Evolutionary conservation across 768 basidiomycete species (phyloP), one percentile per base, ranked within the genome.

Genomic region (button mushroom (Agaricus bisporus)): DNA sequence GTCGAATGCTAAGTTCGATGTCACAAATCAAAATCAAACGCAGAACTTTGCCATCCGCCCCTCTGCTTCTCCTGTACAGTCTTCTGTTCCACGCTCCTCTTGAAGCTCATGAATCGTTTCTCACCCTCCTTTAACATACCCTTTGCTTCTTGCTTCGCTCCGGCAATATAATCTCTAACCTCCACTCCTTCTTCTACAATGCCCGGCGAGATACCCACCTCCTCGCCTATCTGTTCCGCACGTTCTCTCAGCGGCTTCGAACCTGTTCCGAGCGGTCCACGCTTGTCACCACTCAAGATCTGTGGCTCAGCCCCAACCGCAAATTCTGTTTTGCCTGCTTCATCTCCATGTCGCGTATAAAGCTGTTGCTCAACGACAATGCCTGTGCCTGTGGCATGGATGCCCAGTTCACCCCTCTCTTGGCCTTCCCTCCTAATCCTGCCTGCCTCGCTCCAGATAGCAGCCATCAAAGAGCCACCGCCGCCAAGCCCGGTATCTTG

Each of bases 241-340:
- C 67, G 71, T 49, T 79, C 70, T 41, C 56, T 63, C 2, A 79
- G 43, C 10, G 64, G 64, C 58, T 72, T 76, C 2, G 81, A 73
- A 4, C 72, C 73, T 1, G 71, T 81, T 2, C 81, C 86, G 35
- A 81, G 60, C 0, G 87, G 87, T 0, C 86, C 87, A 3, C 70
- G 74, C 73, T 89, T 87, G 57, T 82, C 77, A 0, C 85, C 82
- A 25, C 77, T 67, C 26, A 89, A 65, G 29, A 89, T 79, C 71
- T 89, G 87, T 35, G 87, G 87, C 66, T 86, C 85, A 5, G 78
- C 83, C 2, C 87, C 87, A 70, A 88, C 68, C 0, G 86, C 87
- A 45, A 89, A 77, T 46, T 64, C 58, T 41, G 69, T 64, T 37
- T 61, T 64, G 32, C 60, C 49, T 6, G 38, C 48, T 49, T 60